A percentile compares a stretch with the other conserved stretches of the same genome.
phyloP scores from a whole-genome alignment of 1,284 basidiomycete genomes.

The Rhodotorula sp. region DNA sequence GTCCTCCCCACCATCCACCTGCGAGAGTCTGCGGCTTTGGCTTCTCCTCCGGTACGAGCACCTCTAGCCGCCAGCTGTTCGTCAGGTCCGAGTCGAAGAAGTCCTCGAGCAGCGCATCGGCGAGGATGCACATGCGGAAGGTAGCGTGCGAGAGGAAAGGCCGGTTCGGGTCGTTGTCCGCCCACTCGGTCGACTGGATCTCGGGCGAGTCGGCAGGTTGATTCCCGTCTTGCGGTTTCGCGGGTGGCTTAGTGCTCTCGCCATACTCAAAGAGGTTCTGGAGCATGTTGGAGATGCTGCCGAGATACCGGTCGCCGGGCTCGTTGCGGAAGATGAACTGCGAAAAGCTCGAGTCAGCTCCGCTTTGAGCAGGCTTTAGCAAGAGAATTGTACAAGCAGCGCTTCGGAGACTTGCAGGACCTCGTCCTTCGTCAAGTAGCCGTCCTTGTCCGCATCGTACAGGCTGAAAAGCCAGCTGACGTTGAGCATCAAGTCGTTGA shows the following conservation, averaged over 20 bases:
- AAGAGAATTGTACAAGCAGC: conserved; percentile 64
- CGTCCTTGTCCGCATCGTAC: conserved; percentile 94
- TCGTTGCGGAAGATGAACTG: conserved; percentile 98
- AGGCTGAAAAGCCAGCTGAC: conserved; percentile 98
- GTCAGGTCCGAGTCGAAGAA: conserved; percentile 91
- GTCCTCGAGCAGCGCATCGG: conserved; percentile 88
- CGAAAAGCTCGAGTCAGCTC: not conserved
- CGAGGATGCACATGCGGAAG: conserved; percentile 95
- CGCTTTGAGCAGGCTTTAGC: not conserved
- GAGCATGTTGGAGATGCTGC: conserved; percentile 92
- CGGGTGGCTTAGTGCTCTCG: conserved; percentile 58
- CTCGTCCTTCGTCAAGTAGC: conserved; percentile 91
- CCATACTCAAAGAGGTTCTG: conserved; percentile 96
- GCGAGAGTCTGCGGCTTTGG: conserved; percentile 46
- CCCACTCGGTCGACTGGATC: not conserved
- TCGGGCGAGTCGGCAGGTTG: not conserved
- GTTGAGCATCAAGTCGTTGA: conserved; percentile 94
- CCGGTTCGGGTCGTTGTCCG: conserved; percentile 33
- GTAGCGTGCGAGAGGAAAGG: conserved; percentile 56
- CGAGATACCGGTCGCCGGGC: conserved; percentile 93
- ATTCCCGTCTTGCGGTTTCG: not conserved
- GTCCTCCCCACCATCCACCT: conserved; percentile 53
- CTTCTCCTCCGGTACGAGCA: conserved; percentile 60
- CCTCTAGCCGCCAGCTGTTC: conserved; percentile 77
- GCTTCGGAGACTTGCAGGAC: conserved; percentile 87